Conservation (phyloP, 768 basidiomycete species). For the Termitomyces sp. region DNA sequence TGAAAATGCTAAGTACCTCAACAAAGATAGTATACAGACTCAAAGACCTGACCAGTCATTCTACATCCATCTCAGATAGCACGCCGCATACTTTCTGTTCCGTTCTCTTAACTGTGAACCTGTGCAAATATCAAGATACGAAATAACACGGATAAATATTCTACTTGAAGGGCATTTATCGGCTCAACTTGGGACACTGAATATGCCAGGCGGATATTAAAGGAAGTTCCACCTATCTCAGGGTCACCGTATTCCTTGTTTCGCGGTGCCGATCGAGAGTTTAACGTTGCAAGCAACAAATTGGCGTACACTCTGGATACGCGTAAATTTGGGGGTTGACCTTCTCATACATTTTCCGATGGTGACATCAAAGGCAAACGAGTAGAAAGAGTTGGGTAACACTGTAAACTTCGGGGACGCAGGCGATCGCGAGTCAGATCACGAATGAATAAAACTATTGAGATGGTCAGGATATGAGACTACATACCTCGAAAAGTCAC, state of each 20-base stretch:
- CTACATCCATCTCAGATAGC: neutral
- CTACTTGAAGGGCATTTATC: slow-evolving; percentile 14
- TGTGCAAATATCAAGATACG: neutral
- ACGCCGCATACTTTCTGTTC: slow-evolving; percentile 6
- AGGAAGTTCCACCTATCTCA: slow-evolving; percentile 25
- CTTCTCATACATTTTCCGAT: slow-evolving; percentile 38
- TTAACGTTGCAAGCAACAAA: slow-evolving; percentile 40
- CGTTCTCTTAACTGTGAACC: slow-evolving; percentile 10
- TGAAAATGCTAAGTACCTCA: neutral
- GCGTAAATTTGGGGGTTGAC: no score
- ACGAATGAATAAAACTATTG: slow-evolving; percentile 24
- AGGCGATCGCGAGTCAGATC: neutral
- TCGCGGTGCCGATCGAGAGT: slow-evolving; percentile 33
- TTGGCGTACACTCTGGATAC: slow-evolving; percentile 37
- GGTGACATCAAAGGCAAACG: slow-evolving; percentile 45
- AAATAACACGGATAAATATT: neutral
- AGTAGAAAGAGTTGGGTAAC: slow-evolving; percentile 39
- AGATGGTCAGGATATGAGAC: neutral
- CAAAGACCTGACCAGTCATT: slow-evolving; percentile 5
- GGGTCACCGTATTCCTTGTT: slow-evolving; percentile 13
- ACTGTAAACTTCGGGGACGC: slow-evolving; percentile 28
- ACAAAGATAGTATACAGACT: neutral
- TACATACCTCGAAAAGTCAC: neutral
- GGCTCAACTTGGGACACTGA: slow-evolving; percentile 19
- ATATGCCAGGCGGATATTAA: slow-evolving; percentile 28